These are phyloP conservation scores for Cryptosporidium parvum DNA, from an alignment of 169 alveolate genomes.

Conservation along the genomic window DNA sequence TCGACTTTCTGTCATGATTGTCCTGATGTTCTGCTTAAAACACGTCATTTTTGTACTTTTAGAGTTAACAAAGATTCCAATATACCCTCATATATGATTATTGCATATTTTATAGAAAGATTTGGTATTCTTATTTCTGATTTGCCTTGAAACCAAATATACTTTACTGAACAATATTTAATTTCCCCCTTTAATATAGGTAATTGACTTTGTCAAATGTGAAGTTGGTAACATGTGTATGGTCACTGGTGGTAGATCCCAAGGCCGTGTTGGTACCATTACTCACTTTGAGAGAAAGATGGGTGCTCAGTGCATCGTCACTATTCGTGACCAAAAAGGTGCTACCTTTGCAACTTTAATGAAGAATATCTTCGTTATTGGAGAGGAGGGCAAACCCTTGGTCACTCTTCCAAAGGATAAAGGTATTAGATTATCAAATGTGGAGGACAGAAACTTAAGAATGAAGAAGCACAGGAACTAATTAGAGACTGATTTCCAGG, in stretches of 20 bases:
- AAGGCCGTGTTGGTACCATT: conserved; percentile 98
- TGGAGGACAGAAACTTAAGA: conserved; percentile 91
- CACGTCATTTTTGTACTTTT: neutral
- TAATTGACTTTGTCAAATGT: conserved; percentile 92
- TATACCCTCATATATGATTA: neutral
- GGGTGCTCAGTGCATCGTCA: conserved; percentile 86
- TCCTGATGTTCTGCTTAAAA: conserved; percentile 36
- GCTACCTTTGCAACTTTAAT: conserved; percentile 96
- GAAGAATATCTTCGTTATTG: conserved; percentile 96
- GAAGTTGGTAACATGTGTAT: conserved; percentile 94
- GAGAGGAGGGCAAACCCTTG: conserved; percentile 94
- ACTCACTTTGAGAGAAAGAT: conserved; percentile 95
- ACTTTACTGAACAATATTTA: neutral
- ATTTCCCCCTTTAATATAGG: conserved; percentile 44
- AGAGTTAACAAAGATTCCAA: neutral
- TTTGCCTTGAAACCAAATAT: neutral
- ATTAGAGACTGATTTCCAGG: conserved; percentile 4
- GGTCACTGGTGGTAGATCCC: conserved; percentile 98
- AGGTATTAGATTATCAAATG: conserved; percentile 91
- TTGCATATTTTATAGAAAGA: neutral
- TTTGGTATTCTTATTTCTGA: neutral
- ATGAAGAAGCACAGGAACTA: conserved; percentile 79
- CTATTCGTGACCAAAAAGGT: conserved; percentile 90
- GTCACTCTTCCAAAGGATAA: conserved; percentile 93
- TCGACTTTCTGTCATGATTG: conserved; percentile 46